phyloP scores from a whole-genome alignment of 179 eudicot genomes.

The Drosera spatulata region DNA sequence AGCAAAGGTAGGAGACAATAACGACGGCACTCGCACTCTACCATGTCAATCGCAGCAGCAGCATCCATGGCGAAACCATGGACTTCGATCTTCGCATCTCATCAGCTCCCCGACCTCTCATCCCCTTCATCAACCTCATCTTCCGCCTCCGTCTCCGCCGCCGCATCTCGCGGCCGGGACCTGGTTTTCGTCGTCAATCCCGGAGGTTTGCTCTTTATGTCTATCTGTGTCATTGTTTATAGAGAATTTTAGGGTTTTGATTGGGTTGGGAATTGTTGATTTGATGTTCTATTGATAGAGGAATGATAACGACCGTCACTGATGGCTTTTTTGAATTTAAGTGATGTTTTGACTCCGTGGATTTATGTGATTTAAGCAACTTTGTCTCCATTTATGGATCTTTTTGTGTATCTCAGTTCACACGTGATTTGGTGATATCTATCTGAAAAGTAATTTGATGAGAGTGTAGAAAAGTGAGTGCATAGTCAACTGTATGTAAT shows the following conservation, averaged over 20 bases:
- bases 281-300: no score
- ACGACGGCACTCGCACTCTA: no score
- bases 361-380: not conserved
- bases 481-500: no score
- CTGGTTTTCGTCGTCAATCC: conserved; percentile 93
- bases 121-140: conserved; percentile 40
- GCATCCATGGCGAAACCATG: conserved; percentile 9
- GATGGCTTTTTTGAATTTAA: no score
- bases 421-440: not conserved
- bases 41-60: no score
- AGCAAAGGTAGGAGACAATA: no score
- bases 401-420: not conserved
- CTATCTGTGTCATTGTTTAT: not conserved
- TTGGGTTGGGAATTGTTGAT: no score
- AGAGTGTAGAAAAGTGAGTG: no score
- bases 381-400: not conserved
- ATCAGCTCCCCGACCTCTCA: conserved; percentile 19
- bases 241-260: no score
- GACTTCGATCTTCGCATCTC: conserved; percentile 26
- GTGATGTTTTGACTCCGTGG: no score
- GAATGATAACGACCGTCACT: no score
- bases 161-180: conserved; percentile 33
- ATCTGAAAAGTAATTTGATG: no score
- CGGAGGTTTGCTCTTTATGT: conserved; percentile 29
- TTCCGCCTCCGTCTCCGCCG: conserved; percentile 20